These are phyloP conservation scores for Arthrobotrys musiformis DNA, from an alignment of 2,329 filamentous ascomycete species.

Conservation along the genomic window DNA sequence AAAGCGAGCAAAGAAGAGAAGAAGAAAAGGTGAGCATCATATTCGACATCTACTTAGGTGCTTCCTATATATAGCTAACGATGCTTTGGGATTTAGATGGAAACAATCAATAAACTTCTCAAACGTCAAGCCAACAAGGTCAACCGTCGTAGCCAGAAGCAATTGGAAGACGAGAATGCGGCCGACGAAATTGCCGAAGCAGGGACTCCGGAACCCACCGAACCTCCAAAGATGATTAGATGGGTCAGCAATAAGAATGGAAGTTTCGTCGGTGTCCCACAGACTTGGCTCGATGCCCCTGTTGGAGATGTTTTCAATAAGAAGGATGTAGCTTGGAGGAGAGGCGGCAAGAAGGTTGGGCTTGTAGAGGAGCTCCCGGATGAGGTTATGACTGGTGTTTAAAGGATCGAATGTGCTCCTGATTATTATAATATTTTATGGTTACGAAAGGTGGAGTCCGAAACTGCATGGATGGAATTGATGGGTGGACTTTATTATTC, in stretches of 20 bases:
- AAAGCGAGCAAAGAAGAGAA: slow-evolving; percentile 80
- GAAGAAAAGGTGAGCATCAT: slow-evolving; percentile 74
- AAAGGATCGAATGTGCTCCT: not conserved
- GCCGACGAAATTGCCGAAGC: slow-evolving; percentile 62
- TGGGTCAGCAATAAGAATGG: slow-evolving; percentile 77
- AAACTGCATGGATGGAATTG: too few species aligned
- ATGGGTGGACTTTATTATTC: not conserved
- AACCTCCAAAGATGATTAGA: slow-evolving; percentile 73
- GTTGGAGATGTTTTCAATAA: slow-evolving; percentile 68
- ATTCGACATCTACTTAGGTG: not conserved
- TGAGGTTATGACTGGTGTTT: slow-evolving; percentile 37
- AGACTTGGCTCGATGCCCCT: slow-evolving; percentile 74
- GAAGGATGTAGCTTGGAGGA: slow-evolving; percentile 62
- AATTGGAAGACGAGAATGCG: slow-evolving; percentile 61
- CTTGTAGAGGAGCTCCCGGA: slow-evolving; percentile 59
- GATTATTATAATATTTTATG: not conserved
- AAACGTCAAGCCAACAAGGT: slow-evolving; percentile 86
- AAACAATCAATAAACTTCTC: slow-evolving; percentile 89
- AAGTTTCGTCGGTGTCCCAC: slow-evolving; percentile 72
- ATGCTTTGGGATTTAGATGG: slow-evolving; percentile 70
- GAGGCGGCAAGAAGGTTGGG: slow-evolving; percentile 60
- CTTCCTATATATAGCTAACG: not conserved
- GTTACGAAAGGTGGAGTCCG: not conserved
- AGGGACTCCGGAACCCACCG: slow-evolving; percentile 64
- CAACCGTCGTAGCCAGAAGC: slow-evolving; percentile 65